phyloP scores from a whole-genome alignment of 2,329 filamentous ascomycete genomes.

The Onygena corvina region DNA sequence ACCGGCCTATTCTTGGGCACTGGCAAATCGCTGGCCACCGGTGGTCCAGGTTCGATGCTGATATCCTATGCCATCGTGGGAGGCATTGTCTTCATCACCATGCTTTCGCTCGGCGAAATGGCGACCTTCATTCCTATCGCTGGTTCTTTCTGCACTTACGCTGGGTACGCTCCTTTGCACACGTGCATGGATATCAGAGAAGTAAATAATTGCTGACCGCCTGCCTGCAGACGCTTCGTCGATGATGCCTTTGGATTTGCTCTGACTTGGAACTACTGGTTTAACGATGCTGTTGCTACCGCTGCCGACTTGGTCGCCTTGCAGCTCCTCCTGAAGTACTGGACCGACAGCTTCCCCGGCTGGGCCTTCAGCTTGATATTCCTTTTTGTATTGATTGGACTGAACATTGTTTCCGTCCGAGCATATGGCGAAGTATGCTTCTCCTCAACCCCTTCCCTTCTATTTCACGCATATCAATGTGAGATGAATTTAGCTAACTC shows the following conservation, averaged over 20 bases:
- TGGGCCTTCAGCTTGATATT: conserved; percentile 54
- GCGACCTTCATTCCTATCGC: conserved; percentile 46
- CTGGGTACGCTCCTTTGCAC: conserved; percentile 33
- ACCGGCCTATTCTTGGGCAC: conserved; percentile 53
- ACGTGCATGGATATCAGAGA: not conserved
- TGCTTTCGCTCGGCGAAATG: conserved; percentile 51
- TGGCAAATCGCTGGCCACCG: conserved; percentile 47
- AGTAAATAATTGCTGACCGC: not conserved
- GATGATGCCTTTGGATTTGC: conserved; percentile 36
- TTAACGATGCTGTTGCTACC: conserved; percentile 51
- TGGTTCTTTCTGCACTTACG: conserved; percentile 45
- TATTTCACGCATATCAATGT: not conserved
- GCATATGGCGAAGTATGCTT: conserved; percentile 42
- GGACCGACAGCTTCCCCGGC: conserved; percentile 50
- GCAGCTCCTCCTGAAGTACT: conserved; percentile 49
- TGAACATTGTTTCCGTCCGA: conserved; percentile 43
- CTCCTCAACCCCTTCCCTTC: not conserved
- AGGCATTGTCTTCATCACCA: conserved; percentile 47
- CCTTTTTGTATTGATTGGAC: conserved; percentile 42
- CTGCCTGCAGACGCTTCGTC: conserved; percentile 30
- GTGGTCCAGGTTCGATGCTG: conserved; percentile 48
- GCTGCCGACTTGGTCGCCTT: conserved; percentile 50
- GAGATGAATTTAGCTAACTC: conserved; percentile 4
- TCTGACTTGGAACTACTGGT: conserved; percentile 44
- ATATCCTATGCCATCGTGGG: conserved; percentile 48